Evolutionary conservation across 306 rosid genomes (phyloP).

Genomic region (Quercus mongolica): DNA sequence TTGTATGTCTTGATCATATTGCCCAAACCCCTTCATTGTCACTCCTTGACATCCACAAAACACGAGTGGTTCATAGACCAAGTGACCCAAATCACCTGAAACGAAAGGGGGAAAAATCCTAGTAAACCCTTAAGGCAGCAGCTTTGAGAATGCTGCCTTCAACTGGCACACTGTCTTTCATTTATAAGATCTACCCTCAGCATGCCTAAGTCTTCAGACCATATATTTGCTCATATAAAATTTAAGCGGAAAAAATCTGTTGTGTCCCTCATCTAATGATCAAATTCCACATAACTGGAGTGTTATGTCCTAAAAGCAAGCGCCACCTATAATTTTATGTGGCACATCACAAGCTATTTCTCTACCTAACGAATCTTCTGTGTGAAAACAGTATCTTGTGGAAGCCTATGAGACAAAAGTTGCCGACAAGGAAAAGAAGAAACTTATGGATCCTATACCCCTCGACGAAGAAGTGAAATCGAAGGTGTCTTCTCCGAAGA

Average conservation of each 20-base stretch:
- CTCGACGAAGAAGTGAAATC: conserved; percentile 63
- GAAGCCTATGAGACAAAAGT: conserved; percentile 76
- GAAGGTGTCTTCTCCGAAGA: conserved; percentile 40
- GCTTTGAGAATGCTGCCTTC: background rate
- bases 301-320: background rate
- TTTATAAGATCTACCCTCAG: background rate
- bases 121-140: background rate
- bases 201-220: background rate
- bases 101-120: background rate
- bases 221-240: background rate
- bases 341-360: background rate
- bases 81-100: background rate
- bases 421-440: conserved; percentile 79
- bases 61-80: background rate
- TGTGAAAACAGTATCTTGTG: conserved; percentile 65
- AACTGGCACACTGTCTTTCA: background rate
- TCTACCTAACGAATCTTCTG: background rate
- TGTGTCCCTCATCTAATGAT: background rate
- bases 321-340: background rate
- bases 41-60: background rate
- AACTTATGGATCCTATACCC: conserved; percentile 50
- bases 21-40: background rate
- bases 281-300: background rate
- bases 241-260: background rate
- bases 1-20: background rate